Base-by-base conservation (phyloP, 139 green algal species). In the Monoraphidium neglectum region DNA sequence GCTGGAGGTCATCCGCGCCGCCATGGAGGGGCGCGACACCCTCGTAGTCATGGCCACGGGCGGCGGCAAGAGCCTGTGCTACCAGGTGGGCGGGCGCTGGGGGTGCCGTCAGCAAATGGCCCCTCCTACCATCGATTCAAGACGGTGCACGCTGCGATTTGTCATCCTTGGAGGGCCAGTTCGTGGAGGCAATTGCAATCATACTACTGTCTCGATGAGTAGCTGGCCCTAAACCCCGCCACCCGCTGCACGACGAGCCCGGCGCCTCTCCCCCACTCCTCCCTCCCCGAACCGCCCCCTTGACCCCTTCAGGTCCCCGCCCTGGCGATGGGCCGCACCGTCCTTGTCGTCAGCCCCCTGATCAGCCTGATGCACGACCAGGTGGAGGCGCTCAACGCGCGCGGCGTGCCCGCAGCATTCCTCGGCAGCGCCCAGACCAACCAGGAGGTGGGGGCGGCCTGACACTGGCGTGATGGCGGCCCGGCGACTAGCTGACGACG, bases 11-110 rank as follows among this genome's bases (percentile, higher is more conserved):
- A 90, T 96, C 23, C 70, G 93, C 1, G 77, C 91, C 40, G 80
- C 89, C 2, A 51, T 98, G 16, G 54, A 76, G 32, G 88, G 88
- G 0, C 60, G 88, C n/a, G 91, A 98, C 81, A 76, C 68, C 38
- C 92, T 99, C 30, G 90, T 98, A 51, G 86, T 99, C 13, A 97
- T 99, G 93, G 92, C 95, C 5, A 98, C 94, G 1, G 92, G 95
- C 15, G 93, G 94, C 51, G 93, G 91, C 60, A 96, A 98, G 81
- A 91, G 77, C 47, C 67, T 90, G 16, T 98, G 93, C 72, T 98
- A 95, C 81, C 93, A 97, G 83, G 82, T 96, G 13, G n/a, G n/a
- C n/a, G n/a, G n/a, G n/a, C n/a, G n/a, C n/a, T n/a, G n/a, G n/a
- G 1, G 40, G 26, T 57, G 16, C n/a, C n/a, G n/a, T 36, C 87